A percentile compares a stretch with the other conserved stretches of the same genome.
phyloP scores from a whole-genome alignment of 2,329 filamentous ascomycete species.

The Colletotrichum coccodes region DNA sequence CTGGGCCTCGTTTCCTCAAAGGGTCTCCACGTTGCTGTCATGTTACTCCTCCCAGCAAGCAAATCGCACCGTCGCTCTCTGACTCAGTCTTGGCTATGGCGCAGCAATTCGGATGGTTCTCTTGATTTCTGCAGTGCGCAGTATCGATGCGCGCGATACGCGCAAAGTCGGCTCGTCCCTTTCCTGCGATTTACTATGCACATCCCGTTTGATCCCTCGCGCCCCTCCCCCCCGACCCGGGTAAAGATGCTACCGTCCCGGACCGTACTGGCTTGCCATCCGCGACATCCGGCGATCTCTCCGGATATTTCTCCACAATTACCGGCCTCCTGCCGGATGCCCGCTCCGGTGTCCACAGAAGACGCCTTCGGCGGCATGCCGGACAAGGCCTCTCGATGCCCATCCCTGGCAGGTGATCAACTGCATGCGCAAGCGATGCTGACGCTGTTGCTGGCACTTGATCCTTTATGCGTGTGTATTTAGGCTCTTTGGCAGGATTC shows the following conservation, averaged over 20 bases:
- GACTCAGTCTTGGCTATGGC: slow-evolving; percentile 13
- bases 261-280: not conserved
- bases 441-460: not conserved
- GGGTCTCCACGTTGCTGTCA: not conserved
- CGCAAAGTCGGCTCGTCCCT: not conserved
- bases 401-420: not conserved
- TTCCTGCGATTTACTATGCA: not conserved
- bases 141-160: not conserved
- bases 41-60: not conserved
- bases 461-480: not conserved
- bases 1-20: not conserved
- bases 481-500: not conserved
- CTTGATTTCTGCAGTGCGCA: not conserved
- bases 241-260: not conserved
- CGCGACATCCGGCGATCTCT: not conserved
- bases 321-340: not conserved
- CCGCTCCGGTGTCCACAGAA: not conserved
- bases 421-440: not conserved
- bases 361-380: no score
- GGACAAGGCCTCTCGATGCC: no score
- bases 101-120: not conserved
- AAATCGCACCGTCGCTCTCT: not conserved
- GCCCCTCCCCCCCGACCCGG: not conserved
- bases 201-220: not conserved
- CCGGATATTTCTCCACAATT: not conserved